Conservation (phyloP, 768 basidiomycete species). For the Chlorophyllum brunneum region DNA sequence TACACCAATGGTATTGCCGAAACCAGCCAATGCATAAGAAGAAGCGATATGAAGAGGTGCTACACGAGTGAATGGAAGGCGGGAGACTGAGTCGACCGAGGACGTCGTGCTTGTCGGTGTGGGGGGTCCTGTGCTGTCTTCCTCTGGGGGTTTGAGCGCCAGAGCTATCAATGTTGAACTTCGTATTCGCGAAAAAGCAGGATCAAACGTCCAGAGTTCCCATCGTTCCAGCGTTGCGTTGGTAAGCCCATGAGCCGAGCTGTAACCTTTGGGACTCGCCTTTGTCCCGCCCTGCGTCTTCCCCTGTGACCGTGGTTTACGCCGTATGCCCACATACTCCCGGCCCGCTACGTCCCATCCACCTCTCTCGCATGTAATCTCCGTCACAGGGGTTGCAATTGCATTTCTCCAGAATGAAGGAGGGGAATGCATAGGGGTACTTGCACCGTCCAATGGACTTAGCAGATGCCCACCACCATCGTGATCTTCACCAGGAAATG, state of each 20-base stretch:
- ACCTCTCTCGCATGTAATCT: constrained; percentile 69
- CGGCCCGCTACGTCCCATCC: constrained; percentile 65
- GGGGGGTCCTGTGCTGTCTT: constrained; percentile 18
- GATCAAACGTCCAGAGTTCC: constrained; percentile 82
- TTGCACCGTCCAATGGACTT: constrained; percentile 27
- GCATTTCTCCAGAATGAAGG: constrained; percentile 56
- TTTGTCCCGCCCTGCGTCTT: constrained; percentile 24
- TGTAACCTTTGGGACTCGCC: constrained; percentile 1
- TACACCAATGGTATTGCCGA: constrained; percentile 73
- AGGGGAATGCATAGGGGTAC: constrained; percentile 27
- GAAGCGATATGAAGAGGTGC: constrained; percentile 51
- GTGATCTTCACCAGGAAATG: constrained; percentile 40
- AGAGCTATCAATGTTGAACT: constrained; percentile 51
- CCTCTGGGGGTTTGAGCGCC: constrained; percentile 18
- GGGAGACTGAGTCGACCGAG: constrained; percentile 35
- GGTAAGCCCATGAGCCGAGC: constrained; percentile 47
- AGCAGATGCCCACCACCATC: constrained; percentile 24
- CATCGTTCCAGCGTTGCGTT: constrained; percentile 69
- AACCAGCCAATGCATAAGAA: constrained; percentile 60
- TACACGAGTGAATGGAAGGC: constrained; percentile 79
- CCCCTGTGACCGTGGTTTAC: constrained; percentile 48
- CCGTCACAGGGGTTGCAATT: constrained; percentile 47
- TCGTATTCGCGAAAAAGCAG: constrained; percentile 40
- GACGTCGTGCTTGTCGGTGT: constrained; percentile 15
- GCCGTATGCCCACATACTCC: constrained; percentile 66